These are phyloP conservation scores for Solanum arcanum DNA, from an alignment of 257 asterid genomes.

Conservation along the genomic window DNA sequence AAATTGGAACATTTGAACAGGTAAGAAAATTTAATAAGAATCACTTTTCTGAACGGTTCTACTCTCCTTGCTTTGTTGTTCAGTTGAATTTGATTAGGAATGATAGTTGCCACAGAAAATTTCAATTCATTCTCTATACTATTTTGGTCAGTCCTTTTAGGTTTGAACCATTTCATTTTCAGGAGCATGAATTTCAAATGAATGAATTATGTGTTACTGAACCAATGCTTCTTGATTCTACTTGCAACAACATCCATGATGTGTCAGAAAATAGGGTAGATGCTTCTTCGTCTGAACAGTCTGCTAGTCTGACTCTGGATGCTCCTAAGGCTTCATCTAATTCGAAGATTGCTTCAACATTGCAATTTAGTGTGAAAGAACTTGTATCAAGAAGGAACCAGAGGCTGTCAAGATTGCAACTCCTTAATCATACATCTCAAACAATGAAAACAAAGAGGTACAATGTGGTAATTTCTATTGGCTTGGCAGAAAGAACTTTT, in stretches of 20 bases:
- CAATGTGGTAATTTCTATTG: background rate
- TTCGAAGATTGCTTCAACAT: slow-evolving; percentile 41
- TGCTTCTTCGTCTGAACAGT: slow-evolving; percentile 23
- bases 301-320: slow-evolving; percentile 24
- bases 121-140: background rate
- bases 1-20: background rate
- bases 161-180: slow-evolving; percentile 9
- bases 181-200: slow-evolving; percentile 27
- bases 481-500: background rate
- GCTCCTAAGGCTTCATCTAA: slow-evolving; percentile 45
- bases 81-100: background rate
- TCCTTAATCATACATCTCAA: slow-evolving; percentile 25
- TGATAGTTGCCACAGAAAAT: background rate
- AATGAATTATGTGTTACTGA: slow-evolving; percentile 12
- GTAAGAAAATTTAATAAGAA: background rate
- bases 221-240: slow-evolving; percentile 21
- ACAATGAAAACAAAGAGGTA: slow-evolving; percentile 47
- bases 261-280: slow-evolving; percentile 14
- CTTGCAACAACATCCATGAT: slow-evolving; percentile 16
- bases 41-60: background rate
- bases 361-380: slow-evolving; percentile 71
- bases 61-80: background rate
- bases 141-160: background rate
- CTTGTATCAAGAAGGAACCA: slow-evolving; percentile 62
- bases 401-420: slow-evolving; percentile 46